Evolutionary conservation across 192 early-diverging fungal genomes (phyloP).

Genomic region (Dispira parvispora): DNA sequence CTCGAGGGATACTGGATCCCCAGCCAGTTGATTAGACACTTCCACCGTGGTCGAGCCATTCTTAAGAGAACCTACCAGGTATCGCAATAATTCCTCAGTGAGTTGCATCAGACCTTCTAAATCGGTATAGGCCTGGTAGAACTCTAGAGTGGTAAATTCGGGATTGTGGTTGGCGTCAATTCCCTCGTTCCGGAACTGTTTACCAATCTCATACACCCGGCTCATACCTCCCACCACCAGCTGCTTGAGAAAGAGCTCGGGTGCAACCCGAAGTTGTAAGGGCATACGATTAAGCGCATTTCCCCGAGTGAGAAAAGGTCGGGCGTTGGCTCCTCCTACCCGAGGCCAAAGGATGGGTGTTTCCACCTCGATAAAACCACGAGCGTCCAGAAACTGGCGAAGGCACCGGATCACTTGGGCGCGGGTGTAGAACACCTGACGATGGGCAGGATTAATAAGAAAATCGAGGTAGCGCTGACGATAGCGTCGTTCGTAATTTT

Average conservation of each 20-base stretch:
- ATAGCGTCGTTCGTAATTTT: conserved; percentile 51
- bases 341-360: conserved; percentile 59
- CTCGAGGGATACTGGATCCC: conserved; percentile 19
- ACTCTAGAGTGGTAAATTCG: conserved; percentile 82
- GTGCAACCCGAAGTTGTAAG: conserved; percentile 64
- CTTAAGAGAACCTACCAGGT: conserved; percentile 15
- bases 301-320: conserved; percentile 54
- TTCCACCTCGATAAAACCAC: conserved; percentile 67
- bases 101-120: conserved; percentile 45
- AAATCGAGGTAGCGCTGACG: conserved; percentile 58
- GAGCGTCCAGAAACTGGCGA: conserved; percentile 39
- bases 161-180: conserved; percentile 80
- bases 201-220: conserved; percentile 75
- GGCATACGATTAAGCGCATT: conserved; percentile 38
- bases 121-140: conserved; percentile 66
- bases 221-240: conserved; percentile 74
- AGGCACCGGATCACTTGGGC: conserved; percentile 42
- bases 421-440: conserved; percentile 34
- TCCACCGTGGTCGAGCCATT: conserved; percentile 14
- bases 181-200: conserved; percentile 83
- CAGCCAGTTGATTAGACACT: conserved; percentile 5
- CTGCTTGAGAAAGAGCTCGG: conserved; percentile 77
- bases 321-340: conserved; percentile 66
- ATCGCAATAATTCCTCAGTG: conserved; percentile 51
- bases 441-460: conserved; percentile 41